Evolutionary conservation across 148 eudicot genomes (phyloP).

Genomic region (Heliosperma pusillum): DNA sequence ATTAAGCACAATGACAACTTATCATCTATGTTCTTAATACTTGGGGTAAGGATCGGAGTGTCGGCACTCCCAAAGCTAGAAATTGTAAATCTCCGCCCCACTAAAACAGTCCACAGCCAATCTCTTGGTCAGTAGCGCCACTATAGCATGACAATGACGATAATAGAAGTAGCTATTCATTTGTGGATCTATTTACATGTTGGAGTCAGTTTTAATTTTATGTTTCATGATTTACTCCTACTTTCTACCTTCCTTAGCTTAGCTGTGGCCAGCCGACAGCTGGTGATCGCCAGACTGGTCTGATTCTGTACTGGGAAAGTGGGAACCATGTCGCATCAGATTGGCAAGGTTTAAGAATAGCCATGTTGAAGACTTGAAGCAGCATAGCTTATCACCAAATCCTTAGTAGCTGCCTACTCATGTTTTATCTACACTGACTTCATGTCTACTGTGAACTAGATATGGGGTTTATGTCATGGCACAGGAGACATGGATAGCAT

Average conservation of each 20-base stretch:
- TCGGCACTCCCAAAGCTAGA: not conserved
- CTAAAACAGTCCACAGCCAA: not conserved
- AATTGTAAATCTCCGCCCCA: not conserved
- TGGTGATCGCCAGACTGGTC: not conserved
- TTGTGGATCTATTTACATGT: not conserved
- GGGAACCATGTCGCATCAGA: not conserved
- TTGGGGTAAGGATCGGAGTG: not conserved
- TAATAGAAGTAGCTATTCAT: not conserved
- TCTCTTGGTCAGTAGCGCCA: not conserved
- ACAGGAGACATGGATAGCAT: not conserved
- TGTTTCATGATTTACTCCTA: not conserved
- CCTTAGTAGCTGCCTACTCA: not conserved
- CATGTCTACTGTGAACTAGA: not conserved
- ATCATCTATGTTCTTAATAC: not conserved
- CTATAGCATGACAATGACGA: not conserved
- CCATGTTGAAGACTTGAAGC: not conserved
- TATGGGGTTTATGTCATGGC: not conserved
- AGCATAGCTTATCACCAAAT: not conserved
- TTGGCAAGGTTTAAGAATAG: no score
- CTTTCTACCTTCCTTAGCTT: not conserved
- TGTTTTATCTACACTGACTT: not conserved
- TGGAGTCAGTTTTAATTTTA: not conserved
- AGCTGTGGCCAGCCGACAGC: not conserved
- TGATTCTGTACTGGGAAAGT: not conserved
- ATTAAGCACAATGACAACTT: conserved; percentile 2